Percentiles rank a stretch among this genome's conserved stretches.
Conservation (phyloP, 768 basidiomycete species). For the Lactarius hatsudake region DNA sequence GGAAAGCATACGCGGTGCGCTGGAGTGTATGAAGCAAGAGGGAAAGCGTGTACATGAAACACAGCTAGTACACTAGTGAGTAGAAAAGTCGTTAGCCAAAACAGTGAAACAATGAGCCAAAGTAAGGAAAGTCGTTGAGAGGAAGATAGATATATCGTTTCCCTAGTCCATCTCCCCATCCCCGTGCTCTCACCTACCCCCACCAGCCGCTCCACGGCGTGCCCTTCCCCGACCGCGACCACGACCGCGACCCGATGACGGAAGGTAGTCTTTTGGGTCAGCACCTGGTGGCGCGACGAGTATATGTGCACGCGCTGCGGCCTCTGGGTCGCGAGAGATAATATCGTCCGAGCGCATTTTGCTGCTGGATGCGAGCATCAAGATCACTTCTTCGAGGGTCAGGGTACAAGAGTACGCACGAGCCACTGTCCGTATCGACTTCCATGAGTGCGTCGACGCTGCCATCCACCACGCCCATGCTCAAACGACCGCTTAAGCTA, state of each 20-base stretch:
- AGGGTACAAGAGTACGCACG: slow-evolving; percentile 17
- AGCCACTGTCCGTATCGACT: slow-evolving; percentile 16
- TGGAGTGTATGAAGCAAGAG: not conserved
- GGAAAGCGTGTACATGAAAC: not conserved
- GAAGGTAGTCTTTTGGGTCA: slow-evolving; percentile 26
- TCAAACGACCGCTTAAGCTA: slow-evolving; percentile 26
- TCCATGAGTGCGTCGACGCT: slow-evolving; percentile 27
- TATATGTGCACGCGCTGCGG: slow-evolving; percentile 27
- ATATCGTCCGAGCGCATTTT: slow-evolving; percentile 30
- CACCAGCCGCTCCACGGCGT: slow-evolving; percentile 10
- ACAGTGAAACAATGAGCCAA: slow-evolving; percentile 1
- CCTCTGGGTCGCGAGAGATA: slow-evolving; percentile 25
- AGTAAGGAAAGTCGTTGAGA: not conserved
- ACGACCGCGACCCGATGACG: slow-evolving; percentile 12
- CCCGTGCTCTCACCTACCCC: slow-evolving; percentile 20
- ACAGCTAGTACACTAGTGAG: slow-evolving; percentile 15
- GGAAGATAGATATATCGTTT: not conserved
- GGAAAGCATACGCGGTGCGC: not conserved
- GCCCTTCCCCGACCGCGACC: slow-evolving; percentile 21
- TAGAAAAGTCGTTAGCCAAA: slow-evolving; percentile 7
- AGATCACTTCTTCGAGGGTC: not conserved
- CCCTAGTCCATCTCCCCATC: slow-evolving; percentile 25
- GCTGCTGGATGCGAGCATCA: not conserved
- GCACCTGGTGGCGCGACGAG: slow-evolving; percentile 27
- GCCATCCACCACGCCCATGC: slow-evolving; percentile 24